phyloP scores from a whole-genome alignment of 495 filamentous ascomycete genomes.

The Mytilinidion resinicola region DNA sequence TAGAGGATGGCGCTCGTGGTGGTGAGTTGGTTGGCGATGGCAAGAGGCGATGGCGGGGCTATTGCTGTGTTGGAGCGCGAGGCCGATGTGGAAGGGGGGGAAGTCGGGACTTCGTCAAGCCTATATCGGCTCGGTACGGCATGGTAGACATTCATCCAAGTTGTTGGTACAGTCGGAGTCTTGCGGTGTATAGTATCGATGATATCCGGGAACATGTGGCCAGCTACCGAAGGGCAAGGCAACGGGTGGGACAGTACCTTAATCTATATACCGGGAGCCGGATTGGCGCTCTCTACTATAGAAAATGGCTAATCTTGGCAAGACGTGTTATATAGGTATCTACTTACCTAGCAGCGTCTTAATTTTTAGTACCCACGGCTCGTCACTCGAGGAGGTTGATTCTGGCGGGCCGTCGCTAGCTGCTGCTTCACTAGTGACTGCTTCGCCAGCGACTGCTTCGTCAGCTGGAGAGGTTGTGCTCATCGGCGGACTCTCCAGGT shows the following conservation, averaged over 20 bases:
- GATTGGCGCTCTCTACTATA: conserved; percentile 5
- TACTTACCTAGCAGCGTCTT: conserved; percentile 12
- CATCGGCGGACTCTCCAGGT: neutral
- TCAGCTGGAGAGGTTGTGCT: too few species aligned
- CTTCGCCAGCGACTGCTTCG: too few species aligned
- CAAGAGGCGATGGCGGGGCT: conserved; percentile 27
- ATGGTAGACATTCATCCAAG: conserved; percentile 58
- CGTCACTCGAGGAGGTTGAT: too few species aligned
- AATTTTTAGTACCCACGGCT: conserved; percentile 8
- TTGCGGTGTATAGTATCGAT: conserved; percentile 49
- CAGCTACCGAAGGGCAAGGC: conserved; percentile 49
- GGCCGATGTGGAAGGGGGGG: conserved; percentile 49
- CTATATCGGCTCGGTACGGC: conserved; percentile 58
- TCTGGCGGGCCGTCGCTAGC: too few species aligned
- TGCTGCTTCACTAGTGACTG: too few species aligned
- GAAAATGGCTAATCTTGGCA: neutral
- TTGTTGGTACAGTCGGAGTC: conserved; percentile 41
- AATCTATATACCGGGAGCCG: conserved; percentile 35
- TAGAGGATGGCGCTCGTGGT: conserved; percentile 38
- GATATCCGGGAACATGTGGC: conserved; percentile 48
- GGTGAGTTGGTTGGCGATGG: conserved; percentile 34
- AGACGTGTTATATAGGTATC: neutral
- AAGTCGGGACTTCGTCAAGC: conserved; percentile 54
- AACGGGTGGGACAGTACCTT: conserved; percentile 58
- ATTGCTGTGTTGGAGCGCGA: neutral